These are phyloP conservation scores for Colletotrichum lini DNA, from an alignment of 2,329 filamentous ascomycete genomes.

Conservation along the genomic window DNA sequence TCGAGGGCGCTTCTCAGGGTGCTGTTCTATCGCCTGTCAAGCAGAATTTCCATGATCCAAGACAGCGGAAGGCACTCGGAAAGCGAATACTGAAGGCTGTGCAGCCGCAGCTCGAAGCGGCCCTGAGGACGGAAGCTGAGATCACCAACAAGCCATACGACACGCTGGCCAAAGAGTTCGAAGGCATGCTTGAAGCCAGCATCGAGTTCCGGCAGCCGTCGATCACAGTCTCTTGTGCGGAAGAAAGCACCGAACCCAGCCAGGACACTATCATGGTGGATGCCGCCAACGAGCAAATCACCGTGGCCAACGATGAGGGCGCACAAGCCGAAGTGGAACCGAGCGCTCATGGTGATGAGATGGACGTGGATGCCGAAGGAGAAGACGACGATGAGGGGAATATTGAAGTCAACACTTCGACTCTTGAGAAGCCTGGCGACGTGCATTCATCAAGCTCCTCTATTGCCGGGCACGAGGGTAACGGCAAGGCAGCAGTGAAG, in stretches of 20 bases:
- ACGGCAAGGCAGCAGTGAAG: constrained; percentile 45
- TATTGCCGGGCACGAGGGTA: constrained; percentile 47
- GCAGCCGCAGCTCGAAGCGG: constrained; percentile 82
- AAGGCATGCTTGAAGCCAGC: constrained; percentile 79
- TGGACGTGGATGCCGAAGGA: constrained; percentile 56
- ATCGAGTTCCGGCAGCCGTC: constrained; percentile 67
- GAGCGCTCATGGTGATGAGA: constrained; percentile 54
- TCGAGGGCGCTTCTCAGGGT: constrained; percentile 47
- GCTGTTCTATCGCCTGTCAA: constrained; percentile 66
- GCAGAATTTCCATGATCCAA: constrained; percentile 75
- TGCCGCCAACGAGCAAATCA: constrained; percentile 63
- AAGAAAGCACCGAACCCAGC: constrained; percentile 56
- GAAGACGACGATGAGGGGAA: constrained; percentile 56
- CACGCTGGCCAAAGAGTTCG: constrained; percentile 79
- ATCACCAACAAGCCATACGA: constrained; percentile 80
- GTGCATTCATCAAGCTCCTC: constrained; percentile 47
- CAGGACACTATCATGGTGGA: constrained; percentile 69
- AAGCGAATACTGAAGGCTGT: constrained; percentile 90
- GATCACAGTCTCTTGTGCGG: constrained; percentile 51
- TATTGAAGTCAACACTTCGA: constrained; percentile 63
- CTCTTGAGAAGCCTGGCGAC: constrained; percentile 48
- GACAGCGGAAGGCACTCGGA: constrained; percentile 86
- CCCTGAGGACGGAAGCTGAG: constrained; percentile 85
- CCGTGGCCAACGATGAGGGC: constrained; percentile 53
- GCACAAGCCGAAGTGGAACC: constrained; percentile 49